These are phyloP conservation scores for Coniochaeta sp. DNA, from an alignment of 2,329 filamentous ascomycete genomes.

Conservation along the genomic window DNA sequence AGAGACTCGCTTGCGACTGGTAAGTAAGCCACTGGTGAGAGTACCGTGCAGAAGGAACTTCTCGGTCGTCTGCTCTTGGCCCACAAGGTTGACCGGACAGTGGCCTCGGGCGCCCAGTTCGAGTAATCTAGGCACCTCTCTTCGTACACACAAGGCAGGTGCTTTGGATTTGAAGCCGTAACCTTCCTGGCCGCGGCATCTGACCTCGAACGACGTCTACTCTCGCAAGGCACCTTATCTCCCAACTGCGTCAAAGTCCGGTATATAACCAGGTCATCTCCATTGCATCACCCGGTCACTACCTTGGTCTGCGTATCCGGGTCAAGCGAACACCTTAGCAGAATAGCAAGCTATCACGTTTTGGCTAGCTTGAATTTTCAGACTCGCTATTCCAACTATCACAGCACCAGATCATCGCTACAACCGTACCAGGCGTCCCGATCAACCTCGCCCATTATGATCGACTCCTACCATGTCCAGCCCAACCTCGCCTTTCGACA, in stretches of 20 bases:
- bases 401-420: neutral
- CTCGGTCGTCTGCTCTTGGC: neutral
- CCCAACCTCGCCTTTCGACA: neutral
- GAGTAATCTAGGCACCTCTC: neutral
- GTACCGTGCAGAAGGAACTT: neutral
- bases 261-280: neutral
- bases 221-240: neutral
- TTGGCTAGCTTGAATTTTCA: neutral
- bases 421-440: neutral
- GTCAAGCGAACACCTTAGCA: neutral
- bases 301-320: neutral
- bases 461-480: neutral
- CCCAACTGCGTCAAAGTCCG: neutral
- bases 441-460: neutral
- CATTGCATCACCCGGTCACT: neutral
- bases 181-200: neutral
- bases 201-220: neutral
- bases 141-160: neutral
- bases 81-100: neutral
- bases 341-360: neutral
- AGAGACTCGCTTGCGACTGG: neutral
- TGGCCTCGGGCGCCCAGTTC: neutral
- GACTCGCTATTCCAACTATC: neutral
- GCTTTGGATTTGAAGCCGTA: neutral
- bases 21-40: neutral